These are phyloP conservation scores for Lichenothelia convexa DNA, from an alignment of 495 filamentous ascomycete species.

Conservation along the genomic window DNA sequence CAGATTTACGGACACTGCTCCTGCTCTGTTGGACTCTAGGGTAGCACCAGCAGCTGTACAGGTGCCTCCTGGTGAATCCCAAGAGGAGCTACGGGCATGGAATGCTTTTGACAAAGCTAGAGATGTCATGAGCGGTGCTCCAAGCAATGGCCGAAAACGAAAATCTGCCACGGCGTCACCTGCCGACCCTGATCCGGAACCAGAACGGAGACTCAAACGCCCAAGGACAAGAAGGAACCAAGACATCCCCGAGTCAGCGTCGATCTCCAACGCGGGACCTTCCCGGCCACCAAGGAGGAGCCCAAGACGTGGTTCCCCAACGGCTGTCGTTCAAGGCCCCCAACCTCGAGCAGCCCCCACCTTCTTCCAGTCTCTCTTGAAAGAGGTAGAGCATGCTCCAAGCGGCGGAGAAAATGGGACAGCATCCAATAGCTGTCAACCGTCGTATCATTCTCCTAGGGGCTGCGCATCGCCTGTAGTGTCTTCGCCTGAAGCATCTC, in stretches of 20 bases:
- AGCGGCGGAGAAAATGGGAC: too few species aligned
- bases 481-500: constrained; percentile 60
- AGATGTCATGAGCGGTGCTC: constrained; percentile 31
- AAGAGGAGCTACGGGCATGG: constrained; percentile 73
- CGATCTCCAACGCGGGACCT: too few species aligned
- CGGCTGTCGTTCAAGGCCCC: too few species aligned
- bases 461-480: constrained; percentile 35
- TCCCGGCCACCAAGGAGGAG: too few species aligned
- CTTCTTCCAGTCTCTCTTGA: constrained; percentile 68
- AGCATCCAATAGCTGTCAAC: too few species aligned
- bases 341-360: constrained; percentile 31
- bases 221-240: constrained; percentile 48
- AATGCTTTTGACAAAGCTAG: constrained; percentile 71
- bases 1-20: constrained; percentile 3
- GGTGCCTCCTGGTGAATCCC: constrained; percentile 41
- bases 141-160: constrained; percentile 41
- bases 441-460: too few species aligned
- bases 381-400: constrained; percentile 83
- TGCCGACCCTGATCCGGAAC: constrained; percentile 36
- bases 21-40: too few species aligned
- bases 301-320: too few species aligned
- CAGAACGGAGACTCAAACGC: constrained; percentile 59
- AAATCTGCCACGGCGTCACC: constrained; percentile 66
- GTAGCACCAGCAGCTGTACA: constrained; percentile 14
- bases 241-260: constrained; percentile 35